phyloP scores from a whole-genome alignment of 495 filamentous ascomycete species.

The Saxophila tyrrhenica region DNA sequence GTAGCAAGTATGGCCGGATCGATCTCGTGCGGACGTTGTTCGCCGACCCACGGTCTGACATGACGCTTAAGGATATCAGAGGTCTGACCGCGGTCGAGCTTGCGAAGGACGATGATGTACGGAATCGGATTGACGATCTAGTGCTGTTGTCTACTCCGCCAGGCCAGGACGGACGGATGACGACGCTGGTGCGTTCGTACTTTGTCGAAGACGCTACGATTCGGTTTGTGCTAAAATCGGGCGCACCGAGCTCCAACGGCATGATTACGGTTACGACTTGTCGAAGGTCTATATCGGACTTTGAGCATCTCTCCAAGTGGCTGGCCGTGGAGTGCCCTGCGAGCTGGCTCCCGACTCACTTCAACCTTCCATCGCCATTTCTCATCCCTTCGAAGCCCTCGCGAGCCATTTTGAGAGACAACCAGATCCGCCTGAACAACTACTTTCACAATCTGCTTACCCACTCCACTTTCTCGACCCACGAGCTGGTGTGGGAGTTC shows the following conservation, averaged over 20 bases:
- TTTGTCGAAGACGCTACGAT: conserved; percentile 96
- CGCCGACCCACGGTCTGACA: conserved; percentile 74
- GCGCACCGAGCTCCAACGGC: conserved; percentile 51
- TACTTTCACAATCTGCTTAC: conserved; percentile 76
- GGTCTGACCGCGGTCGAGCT: conserved; percentile 93
- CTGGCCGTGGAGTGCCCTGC: conserved; percentile 88
- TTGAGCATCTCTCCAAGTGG: conserved; percentile 79
- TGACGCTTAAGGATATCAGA: conserved; percentile 69
- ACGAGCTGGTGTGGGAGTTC: conserved; percentile 99
- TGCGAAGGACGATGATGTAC: conserved; percentile 95
- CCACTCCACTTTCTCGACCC: conserved; percentile 89
- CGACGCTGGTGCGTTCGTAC: conserved; percentile 89
- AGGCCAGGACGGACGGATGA: conserved; percentile 66
- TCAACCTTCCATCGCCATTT: conserved; percentile 72
- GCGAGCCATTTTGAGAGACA: conserved; percentile 71
- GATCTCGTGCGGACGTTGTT: conserved; percentile 87
- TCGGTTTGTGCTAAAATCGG: conserved; percentile 86
- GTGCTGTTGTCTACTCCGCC: conserved; percentile 66
- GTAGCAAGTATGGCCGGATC: conserved; percentile 94
- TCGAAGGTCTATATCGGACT: conserved; percentile 77
- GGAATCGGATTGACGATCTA: conserved; percentile 91
- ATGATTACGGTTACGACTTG: conserved; percentile 91
- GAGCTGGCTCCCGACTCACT: conserved; percentile 79
- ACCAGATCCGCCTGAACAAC: conserved; percentile 73
- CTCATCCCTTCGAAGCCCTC: conserved; percentile 89